Evolutionary conservation across 257 asterid species (phyloP), one percentile per base, ranked within the genome.

Genomic region (Lycium ferocissimum): DNA sequence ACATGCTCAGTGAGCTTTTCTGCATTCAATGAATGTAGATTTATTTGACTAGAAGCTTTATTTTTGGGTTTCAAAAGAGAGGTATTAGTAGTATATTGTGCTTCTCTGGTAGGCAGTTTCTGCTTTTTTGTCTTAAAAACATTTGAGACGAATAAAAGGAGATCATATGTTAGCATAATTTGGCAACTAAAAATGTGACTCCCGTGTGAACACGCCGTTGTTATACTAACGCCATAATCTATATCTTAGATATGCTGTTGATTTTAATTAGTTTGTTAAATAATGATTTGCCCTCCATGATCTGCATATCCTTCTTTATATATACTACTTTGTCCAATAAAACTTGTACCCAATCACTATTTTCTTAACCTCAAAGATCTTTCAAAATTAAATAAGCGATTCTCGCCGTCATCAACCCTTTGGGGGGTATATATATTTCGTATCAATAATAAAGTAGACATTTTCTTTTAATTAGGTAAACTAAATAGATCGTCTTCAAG

Each of bases 21-120:
- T 51, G 82, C 65, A 76, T 76, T 76, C 82, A 76, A 53, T 51
- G 82, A 15, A 76, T 14, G 14, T 47, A 53, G 4, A 76, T 76
- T 51, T 76, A 53, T 51, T 9, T 1, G 40, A n/a, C n/a, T 2
- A 45, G 2, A 47, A 47, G 43, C 53, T 43, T n/a, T 71, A 3
- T 69, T 38, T 61, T 2, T 61, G 13, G n/a, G 2, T 56, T 56
- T 15, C 62, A 56, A 56, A 56, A 56, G 9, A 40, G 33, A 26
- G 33, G 33, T 26, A 26, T 26, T 26, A 26, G 33, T 26, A 26
- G 33, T 26, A 26, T 26, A 26, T 26, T 26, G 33, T 26, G 33
- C 33, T 26, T 26, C 33, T 26, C 0, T 26, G 33, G 33, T 26
- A 26, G 33, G 33, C 33, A 26, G 33, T 26, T 26, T 26, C 33